These are phyloP conservation scores for Microglena sp. DNA, from an alignment of 139 green algal species.

Conservation along the genomic window DNA sequence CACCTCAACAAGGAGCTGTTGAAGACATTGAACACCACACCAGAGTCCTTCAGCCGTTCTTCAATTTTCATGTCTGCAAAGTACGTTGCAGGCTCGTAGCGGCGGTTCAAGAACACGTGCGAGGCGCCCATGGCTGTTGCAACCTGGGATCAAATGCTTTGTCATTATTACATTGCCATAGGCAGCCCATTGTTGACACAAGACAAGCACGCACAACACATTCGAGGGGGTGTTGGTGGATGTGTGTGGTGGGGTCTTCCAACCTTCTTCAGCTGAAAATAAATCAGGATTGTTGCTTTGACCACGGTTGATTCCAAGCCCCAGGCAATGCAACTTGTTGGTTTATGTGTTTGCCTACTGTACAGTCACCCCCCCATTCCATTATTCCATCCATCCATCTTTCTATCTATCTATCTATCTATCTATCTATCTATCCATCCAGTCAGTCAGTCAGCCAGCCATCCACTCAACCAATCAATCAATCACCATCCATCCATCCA, in stretches of 20 bases:
- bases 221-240: not conserved
- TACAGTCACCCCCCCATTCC: no score
- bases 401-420: no score
- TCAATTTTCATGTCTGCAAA: constrained; percentile 16
- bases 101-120: constrained; percentile 32
- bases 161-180: not conserved
- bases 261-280: not conserved
- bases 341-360: no score
- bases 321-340: no score
- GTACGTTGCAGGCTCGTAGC: constrained; percentile 35
- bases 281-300: not conserved
- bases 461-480: no score
- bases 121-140: constrained; percentile 16
- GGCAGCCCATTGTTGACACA: not conserved
- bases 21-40: constrained; percentile 19
- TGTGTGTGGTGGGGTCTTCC: not conserved
- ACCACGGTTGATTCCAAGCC: not conserved
- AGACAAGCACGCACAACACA: not conserved
- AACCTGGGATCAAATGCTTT: constrained; percentile 13
- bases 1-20: constrained; percentile 16
- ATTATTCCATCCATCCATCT: no score
- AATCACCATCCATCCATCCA: no score
- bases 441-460: no score
- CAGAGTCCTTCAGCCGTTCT: constrained; percentile 16
- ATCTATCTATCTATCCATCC: no score